These are phyloP conservation scores for Cystofilobasidium bisporidii DNA, from an alignment of 768 basidiomycete genomes.

Conservation along the genomic window DNA sequence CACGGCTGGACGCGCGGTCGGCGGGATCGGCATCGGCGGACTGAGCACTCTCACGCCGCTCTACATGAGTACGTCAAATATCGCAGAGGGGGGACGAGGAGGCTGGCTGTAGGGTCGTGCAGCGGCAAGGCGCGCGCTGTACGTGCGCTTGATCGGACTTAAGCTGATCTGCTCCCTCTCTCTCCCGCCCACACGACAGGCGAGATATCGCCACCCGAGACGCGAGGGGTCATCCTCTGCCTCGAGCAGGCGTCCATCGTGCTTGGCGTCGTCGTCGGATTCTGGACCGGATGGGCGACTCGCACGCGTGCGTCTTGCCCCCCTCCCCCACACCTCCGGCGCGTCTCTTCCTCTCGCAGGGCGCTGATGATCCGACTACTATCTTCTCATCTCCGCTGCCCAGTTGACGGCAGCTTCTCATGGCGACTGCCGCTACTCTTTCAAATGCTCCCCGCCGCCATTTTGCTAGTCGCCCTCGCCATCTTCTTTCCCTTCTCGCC, in stretches of 20 bases:
- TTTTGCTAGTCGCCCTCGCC: constrained; percentile 49
- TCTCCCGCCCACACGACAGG: too few relatives aligned
- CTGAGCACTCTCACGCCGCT: constrained; percentile 40
- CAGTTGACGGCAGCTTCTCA: constrained; percentile 56
- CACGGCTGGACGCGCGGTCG: constrained; percentile 61
- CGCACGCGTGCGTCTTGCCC: constrained; percentile 49
- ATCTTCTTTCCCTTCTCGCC: constrained; percentile 56
- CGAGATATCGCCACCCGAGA: constrained; percentile 71
- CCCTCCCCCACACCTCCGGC: too few relatives aligned
- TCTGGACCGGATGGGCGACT: constrained; percentile 71
- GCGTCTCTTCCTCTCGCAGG: not conserved
- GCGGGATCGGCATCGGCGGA: constrained; percentile 74
- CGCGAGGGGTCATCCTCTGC: constrained; percentile 66
- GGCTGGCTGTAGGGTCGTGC: too few relatives aligned
- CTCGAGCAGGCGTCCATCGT: constrained; percentile 75
- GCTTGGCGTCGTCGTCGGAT: constrained; percentile 67
- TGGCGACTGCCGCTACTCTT: constrained; percentile 70
- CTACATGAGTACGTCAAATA: constrained; percentile 33
- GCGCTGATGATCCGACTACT: too few relatives aligned
- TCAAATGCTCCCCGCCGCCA: constrained; percentile 59
- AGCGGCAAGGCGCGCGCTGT: constrained; percentile 39
- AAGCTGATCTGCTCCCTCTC: constrained; percentile 72
- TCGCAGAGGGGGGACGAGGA: too few relatives aligned
- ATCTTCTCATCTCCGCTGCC: not conserved
- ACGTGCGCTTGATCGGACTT: too few relatives aligned